phyloP scores from a whole-genome alignment of 768 basidiomycete genomes.

The Cubamyces lactineus region DNA sequence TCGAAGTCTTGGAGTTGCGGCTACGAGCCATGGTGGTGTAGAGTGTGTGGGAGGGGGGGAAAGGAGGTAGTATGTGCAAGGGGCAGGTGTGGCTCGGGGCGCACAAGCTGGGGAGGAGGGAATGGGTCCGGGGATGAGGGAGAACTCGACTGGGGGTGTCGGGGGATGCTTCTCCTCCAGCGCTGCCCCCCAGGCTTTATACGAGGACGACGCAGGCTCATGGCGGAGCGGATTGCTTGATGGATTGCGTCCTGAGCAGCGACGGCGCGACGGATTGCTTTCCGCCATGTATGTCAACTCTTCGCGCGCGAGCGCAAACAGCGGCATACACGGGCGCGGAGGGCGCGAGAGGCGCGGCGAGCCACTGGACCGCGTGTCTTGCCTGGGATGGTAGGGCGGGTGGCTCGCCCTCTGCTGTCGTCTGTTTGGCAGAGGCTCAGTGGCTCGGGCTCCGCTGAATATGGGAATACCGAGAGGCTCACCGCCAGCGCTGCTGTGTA shows the following conservation, averaged over 20 bases:
- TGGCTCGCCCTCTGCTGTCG: slow-evolving; percentile 19
- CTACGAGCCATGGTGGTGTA: background rate
- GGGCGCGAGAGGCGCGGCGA: slow-evolving; percentile 6
- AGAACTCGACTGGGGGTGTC: slow-evolving; percentile 4
- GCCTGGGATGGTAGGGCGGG: slow-evolving; percentile 20
- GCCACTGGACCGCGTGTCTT: slow-evolving; percentile 17
- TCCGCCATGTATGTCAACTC: slow-evolving; percentile 17
- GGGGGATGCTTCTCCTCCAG: background rate
- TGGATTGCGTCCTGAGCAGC: slow-evolving; percentile 12
- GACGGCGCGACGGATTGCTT: slow-evolving; percentile 23
- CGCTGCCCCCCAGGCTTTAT: slow-evolving; percentile 9
- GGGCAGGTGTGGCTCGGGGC: slow-evolving; percentile 10
- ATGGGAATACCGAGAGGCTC: slow-evolving; percentile 6
- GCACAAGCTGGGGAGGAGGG: background rate
- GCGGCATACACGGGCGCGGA: slow-evolving; percentile 13
- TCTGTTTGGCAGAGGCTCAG: slow-evolving; percentile 17
- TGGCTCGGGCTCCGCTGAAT: slow-evolving; percentile 8
- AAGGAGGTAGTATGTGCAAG: slow-evolving; percentile 2
- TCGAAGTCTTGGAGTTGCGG: background rate
- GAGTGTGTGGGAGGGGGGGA: background rate
- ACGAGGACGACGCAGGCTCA: background rate
- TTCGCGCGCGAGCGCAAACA: slow-evolving; percentile 10
- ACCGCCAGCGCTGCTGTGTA: slow-evolving; percentile 5
- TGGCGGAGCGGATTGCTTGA: slow-evolving; percentile 18
- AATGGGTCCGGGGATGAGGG: background rate